Conservation (phyloP, 2,329 filamentous ascomycete species). For the Fusarium sterilihyphosum region DNA sequence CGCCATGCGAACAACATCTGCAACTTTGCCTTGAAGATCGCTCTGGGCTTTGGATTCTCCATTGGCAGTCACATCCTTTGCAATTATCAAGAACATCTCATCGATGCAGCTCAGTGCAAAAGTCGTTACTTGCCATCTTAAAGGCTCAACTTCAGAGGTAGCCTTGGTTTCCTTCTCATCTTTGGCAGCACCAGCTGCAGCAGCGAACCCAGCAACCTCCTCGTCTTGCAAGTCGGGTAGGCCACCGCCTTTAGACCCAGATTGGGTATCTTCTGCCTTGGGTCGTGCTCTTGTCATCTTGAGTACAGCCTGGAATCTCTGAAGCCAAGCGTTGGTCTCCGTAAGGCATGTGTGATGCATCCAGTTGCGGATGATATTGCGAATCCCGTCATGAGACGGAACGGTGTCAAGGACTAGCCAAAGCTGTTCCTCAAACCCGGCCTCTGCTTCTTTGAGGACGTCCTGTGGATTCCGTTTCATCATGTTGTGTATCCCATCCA, state of each 20-base stretch:
- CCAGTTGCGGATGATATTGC: constrained; percentile 92
- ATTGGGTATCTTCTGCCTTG: constrained; percentile 60
- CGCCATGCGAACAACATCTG: constrained; percentile 94
- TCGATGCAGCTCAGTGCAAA: constrained; percentile 92
- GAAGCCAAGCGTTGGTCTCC: constrained; percentile 86
- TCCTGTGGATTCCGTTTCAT: constrained; percentile 93
- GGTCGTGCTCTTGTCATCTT: constrained; percentile 83
- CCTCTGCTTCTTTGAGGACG: constrained; percentile 78
- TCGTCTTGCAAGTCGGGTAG: constrained; percentile 91
- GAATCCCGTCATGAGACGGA: constrained; percentile 81
- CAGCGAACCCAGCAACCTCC: constrained; percentile 94
- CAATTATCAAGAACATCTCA: constrained; percentile 82
- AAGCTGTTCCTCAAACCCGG: constrained; percentile 86
- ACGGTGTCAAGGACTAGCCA: constrained; percentile 88
- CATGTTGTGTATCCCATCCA: constrained; percentile 90
- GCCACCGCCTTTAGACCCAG: constrained; percentile 57
- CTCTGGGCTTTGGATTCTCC: constrained; percentile 81
- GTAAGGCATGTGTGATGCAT: constrained; percentile 85
- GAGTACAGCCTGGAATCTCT: constrained; percentile 86
- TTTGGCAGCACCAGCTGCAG: constrained; percentile 70
- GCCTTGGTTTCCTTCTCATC: constrained; percentile 63
- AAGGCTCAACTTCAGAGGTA: constrained; percentile 78
- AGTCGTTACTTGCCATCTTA: constrained; percentile 94
- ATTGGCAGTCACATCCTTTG: constrained; percentile 80
- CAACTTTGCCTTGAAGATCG: constrained; percentile 83